A percentile compares a stretch with the other conserved stretches of the same genome.
Conservation (phyloP, 345 rosid species). For the Gossypioides kirkii region DNA sequence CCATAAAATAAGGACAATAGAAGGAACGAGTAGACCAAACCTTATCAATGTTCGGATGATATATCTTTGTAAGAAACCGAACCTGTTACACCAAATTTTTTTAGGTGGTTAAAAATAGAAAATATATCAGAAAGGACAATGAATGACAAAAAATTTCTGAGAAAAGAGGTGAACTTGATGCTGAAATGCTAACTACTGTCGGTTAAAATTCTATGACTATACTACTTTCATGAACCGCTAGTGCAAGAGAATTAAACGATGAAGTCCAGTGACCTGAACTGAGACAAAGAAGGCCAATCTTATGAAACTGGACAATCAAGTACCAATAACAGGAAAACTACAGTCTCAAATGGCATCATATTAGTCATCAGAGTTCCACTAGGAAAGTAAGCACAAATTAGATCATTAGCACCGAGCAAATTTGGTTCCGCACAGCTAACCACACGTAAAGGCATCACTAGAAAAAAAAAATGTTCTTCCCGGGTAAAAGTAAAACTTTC, state of each 20-base stretch:
- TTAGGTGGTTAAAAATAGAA: background rate
- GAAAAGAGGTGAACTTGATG: background rate
- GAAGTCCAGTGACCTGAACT: background rate
- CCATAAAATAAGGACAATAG: background rate
- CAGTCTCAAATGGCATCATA: background rate
- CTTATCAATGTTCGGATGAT: constrained; percentile 99
- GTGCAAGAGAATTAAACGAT: background rate
- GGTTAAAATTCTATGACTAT: constrained; percentile 1
- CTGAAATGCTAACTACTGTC: background rate
- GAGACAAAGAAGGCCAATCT: background rate
- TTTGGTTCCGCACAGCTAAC: background rate
- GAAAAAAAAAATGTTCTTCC: background rate
- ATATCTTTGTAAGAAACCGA: constrained; percentile 94
- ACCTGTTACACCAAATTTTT: constrained; percentile 50
- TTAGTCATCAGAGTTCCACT: background rate
- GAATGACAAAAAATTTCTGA: background rate
- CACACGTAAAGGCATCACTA: background rate
- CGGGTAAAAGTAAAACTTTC: no score
- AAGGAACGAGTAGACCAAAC: constrained; percentile 28
- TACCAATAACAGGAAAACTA: background rate
- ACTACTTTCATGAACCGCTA: background rate
- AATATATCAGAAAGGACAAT: background rate
- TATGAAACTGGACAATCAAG: background rate
- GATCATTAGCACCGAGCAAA: background rate
- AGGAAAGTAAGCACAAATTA: background rate